Conservation (phyloP, 352 stramenopile genomes). For the Phytophthora cajani region DNA sequence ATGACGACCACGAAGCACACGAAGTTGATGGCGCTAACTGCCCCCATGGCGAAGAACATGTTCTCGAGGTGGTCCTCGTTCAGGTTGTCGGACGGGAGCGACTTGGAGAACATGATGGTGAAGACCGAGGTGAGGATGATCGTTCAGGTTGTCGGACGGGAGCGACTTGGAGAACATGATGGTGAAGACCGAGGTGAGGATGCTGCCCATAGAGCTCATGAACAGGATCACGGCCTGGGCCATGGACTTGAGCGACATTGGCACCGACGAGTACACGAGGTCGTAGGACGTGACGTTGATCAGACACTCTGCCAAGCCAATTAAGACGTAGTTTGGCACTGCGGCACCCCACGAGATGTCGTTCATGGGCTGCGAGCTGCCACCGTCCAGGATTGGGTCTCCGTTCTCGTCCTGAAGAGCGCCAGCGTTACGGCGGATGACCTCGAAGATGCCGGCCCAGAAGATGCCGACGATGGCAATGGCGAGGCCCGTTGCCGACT, state of each 20-base stretch:
- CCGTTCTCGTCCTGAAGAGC: slow-evolving; percentile 31
- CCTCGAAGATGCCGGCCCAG: slow-evolving; percentile 50
- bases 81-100: slow-evolving; percentile 52
- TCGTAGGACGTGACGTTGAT: slow-evolving; percentile 67
- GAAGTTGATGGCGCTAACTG: slow-evolving; percentile 52
- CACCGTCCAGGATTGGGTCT: slow-evolving; percentile 41
- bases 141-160: slow-evolving; percentile 55
- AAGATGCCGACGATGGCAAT: slow-evolving; percentile 45
- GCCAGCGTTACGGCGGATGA: slow-evolving; percentile 51
- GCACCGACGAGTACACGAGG: slow-evolving; percentile 59
- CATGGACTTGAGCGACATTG: slow-evolving; percentile 52
- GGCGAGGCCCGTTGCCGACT: slow-evolving; percentile 37
- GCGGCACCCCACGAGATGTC: slow-evolving; percentile 50
- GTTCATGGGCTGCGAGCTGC: slow-evolving; percentile 55
- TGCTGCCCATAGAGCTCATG: slow-evolving; percentile 61
- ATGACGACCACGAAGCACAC: slow-evolving; percentile 49
- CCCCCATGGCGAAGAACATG: slow-evolving; percentile 65
- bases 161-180: slow-evolving; percentile 66
- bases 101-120: slow-evolving; percentile 65
- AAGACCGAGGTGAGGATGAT: slow-evolving; percentile 61
- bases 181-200: slow-evolving; percentile 60
- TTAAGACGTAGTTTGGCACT: slow-evolving; percentile 56
- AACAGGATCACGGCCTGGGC: slow-evolving; percentile 56
- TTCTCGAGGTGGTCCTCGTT: slow-evolving; percentile 69
- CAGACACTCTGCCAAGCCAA: slow-evolving; percentile 56